A percentile compares a stretch with the other conserved stretches of the same genome.
phyloP scores from a whole-genome alignment of 768 basidiomycete genomes.

The Mycena chlorophos region DNA sequence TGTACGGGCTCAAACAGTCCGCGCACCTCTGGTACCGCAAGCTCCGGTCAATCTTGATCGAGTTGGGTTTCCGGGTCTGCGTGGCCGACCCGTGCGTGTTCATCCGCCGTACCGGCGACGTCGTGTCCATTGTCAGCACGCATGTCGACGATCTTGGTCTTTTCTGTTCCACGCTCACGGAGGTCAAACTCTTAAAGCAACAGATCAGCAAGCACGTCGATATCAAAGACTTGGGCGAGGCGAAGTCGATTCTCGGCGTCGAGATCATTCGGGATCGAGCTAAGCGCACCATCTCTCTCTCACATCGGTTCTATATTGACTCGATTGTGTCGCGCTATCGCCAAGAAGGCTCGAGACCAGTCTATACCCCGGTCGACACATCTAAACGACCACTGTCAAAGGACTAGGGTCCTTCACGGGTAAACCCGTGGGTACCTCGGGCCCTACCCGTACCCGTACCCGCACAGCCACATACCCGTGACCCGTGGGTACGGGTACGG shows the following conservation, averaged over 20 bases:
- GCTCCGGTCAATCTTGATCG: constrained; percentile 24
- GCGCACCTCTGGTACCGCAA: constrained; percentile 33
- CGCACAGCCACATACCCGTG: too few species aligned
- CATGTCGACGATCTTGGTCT: constrained; percentile 31
- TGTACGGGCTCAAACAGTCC: constrained; percentile 41
- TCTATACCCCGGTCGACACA: constrained; percentile 25
- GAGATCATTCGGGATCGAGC: constrained; percentile 17
- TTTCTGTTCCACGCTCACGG: constrained; percentile 9
- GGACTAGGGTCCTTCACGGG: too few species aligned
- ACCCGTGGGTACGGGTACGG: too few species aligned
- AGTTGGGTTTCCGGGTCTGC: constrained; percentile 21
- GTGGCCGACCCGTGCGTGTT: constrained; percentile 26
- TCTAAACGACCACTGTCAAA: too few species aligned
- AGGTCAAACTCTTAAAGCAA: constrained; percentile 17
- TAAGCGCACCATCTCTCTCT: constrained; percentile 17
- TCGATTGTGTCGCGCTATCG: constrained; percentile 20
- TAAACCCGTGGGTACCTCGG: too few species aligned
- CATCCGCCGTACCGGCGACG: neutral
- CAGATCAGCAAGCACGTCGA: constrained; percentile 15
- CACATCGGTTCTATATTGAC: constrained; percentile 21
- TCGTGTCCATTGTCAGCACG: constrained; percentile 21
- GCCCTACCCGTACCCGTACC: too few species aligned
- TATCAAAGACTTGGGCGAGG: constrained; percentile 20
- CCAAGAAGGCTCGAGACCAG: constrained; percentile 17
- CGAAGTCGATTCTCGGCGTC: constrained; percentile 26